phyloP scores from a whole-genome alignment of 2,329 filamentous ascomycete species.

The Trichoderma breve region DNA sequence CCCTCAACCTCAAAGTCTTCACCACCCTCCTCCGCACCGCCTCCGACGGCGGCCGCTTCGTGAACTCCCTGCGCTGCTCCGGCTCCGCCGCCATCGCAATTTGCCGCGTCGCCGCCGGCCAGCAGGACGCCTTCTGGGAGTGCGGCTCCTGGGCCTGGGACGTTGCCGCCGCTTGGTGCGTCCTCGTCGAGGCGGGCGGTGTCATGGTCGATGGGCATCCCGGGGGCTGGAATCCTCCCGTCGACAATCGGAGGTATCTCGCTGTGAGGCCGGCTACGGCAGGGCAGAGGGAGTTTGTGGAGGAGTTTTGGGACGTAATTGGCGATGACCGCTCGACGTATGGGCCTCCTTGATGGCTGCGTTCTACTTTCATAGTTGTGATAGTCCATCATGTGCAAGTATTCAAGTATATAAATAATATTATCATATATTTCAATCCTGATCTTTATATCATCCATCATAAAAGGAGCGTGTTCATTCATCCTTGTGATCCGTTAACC shows the following conservation, averaged over 20 bases:
- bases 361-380: not conserved
- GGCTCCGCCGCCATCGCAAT: not conserved
- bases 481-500: not conserved
- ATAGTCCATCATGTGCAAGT: not conserved
- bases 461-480: slow-evolving; percentile 14
- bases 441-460: not conserved
- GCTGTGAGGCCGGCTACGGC: not conserved
- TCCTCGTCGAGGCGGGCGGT: not conserved
- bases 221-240: not conserved
- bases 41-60: not conserved
- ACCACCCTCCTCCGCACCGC: not conserved
- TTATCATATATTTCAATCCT: not conserved
- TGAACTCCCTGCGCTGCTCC: not conserved
- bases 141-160: slow-evolving; percentile 1
- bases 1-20: not conserved
- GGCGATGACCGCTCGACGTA: not conserved
- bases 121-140: slow-evolving; percentile 1
- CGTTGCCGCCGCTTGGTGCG: not conserved
- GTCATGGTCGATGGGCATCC: slow-evolving; percentile 36
- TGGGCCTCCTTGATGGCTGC: not conserved
- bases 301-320: not conserved
- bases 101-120: not conserved
- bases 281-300: not conserved
- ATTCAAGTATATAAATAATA: not conserved
- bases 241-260: not conserved